Conservation (phyloP, 345 rosid genomes). For the Fremontodendron californicum region DNA sequence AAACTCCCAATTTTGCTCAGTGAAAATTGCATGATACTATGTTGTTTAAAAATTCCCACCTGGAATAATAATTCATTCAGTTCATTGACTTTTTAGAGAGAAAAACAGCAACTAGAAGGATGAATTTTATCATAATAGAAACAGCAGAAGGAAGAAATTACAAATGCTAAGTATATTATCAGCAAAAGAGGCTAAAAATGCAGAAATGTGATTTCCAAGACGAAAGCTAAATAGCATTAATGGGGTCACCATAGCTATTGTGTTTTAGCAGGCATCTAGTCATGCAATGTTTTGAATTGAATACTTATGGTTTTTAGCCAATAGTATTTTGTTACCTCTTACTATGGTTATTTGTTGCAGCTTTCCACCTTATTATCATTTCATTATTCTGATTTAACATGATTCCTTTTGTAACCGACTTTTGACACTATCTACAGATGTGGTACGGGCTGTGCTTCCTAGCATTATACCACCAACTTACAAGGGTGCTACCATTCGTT, state of each 20-base stretch:
- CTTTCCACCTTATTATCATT: slow-evolving; percentile 1
- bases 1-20: neutral
- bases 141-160: too few species aligned
- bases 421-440: slow-evolving; percentile 43
- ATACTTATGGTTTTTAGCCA: neutral
- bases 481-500: slow-evolving; percentile 82
- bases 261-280: neutral
- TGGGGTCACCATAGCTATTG: neutral
- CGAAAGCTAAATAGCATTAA: neutral
- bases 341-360: neutral
- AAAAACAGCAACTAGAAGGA: too few species aligned
- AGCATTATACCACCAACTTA: slow-evolving; percentile 80
- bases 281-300: neutral
- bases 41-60: neutral
- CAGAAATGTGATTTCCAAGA: neutral
- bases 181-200: slow-evolving; percentile 1
- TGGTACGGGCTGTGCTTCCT: slow-evolving; percentile 68
- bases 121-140: too few species aligned
- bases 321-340: neutral
- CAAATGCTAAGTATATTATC: neutral
- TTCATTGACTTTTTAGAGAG: too few species aligned
- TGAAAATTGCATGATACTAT: too few species aligned
- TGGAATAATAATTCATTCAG: too few species aligned
- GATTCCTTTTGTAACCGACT: slow-evolving; percentile 7
- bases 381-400: neutral